These are phyloP conservation scores for Nannizziopsis barbatae DNA, from an alignment of 2,329 filamentous ascomycete genomes.

Conservation along the genomic window DNA sequence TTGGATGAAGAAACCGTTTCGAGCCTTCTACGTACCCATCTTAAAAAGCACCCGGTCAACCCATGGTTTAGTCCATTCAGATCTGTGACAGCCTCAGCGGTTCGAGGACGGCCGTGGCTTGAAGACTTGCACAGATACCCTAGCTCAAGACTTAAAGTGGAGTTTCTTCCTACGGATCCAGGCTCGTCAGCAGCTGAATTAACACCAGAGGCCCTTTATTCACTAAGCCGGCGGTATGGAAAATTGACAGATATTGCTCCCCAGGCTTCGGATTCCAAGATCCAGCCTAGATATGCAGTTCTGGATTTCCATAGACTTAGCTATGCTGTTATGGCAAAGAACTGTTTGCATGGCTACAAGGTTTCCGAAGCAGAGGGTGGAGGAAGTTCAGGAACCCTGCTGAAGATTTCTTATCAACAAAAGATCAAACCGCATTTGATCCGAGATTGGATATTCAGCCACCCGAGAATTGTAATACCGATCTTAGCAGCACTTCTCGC, in stretches of 20 bases:
- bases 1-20: constrained; percentile 46
- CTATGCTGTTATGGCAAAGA: constrained; percentile 76
- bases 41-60: constrained; percentile 60
- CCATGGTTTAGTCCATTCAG: constrained; percentile 86
- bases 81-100: constrained; percentile 57
- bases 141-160: constrained; percentile 62
- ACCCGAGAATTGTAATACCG: constrained; percentile 81
- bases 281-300: constrained; percentile 66
- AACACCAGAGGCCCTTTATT: constrained; percentile 76
- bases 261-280: constrained; percentile 77
- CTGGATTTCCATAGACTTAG: constrained; percentile 64
- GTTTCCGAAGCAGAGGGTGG: constrained; percentile 59
- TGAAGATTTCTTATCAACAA: constrained; percentile 75
- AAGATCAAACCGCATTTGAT: constrained; percentile 66
- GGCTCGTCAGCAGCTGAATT: constrained; percentile 65
- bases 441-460: constrained; percentile 74
- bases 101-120: constrained; percentile 80
- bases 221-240: constrained; percentile 77
- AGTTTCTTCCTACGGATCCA: constrained; percentile 65
- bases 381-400: constrained; percentile 60
- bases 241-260: constrained; percentile 76
- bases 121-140: constrained; percentile 83
- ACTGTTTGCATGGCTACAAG: constrained; percentile 78
- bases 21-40: constrained; percentile 48
- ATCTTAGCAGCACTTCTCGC: constrained; percentile 69